These are phyloP conservation scores for Maudiozyma serrabonitensis DNA, from an alignment of 805 yeast species.

Conservation along the genomic window DNA sequence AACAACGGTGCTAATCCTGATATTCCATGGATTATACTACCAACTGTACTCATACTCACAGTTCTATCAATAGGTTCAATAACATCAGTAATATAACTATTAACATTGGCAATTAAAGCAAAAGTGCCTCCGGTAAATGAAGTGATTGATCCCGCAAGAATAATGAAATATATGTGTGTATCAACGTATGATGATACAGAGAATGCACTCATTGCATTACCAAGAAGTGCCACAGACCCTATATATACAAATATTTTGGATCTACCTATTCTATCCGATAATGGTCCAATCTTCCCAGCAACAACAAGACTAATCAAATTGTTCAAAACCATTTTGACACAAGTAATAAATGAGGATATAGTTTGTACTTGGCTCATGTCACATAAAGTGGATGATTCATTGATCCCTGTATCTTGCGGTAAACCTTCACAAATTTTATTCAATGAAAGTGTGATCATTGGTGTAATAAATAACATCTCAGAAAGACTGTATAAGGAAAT, in stretches of 20 bases:
- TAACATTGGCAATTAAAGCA: conserved; percentile 46
- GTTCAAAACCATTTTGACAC: conserved; percentile 32
- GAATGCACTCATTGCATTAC: conserved; percentile 13
- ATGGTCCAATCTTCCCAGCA: conserved; percentile 53
- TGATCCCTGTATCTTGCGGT: conserved; percentile 14
- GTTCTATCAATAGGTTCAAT: conserved; percentile 52
- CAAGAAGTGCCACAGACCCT: conserved; percentile 18
- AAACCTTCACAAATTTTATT: conserved; percentile 34
- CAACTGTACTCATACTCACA: conserved; percentile 45
- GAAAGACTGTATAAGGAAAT: conserved; percentile 37
- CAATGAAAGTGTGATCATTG: conserved; percentile 31
- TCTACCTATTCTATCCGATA: conserved; percentile 59
- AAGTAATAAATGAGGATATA: conserved; percentile 39
- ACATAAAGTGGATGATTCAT: conserved; percentile 20
- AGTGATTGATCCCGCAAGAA: conserved; percentile 37
- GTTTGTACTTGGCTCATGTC: conserved; percentile 34
- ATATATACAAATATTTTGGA: conserved; percentile 36
- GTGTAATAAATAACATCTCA: conserved; percentile 31
- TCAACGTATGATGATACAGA: conserved; percentile 29
- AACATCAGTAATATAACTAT: conserved; percentile 68
- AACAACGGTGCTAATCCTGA: conserved; percentile 55
- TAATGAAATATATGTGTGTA: conserved; percentile 32
- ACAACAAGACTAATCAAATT: conserved; percentile 42
- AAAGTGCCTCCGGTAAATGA: conserved; percentile 56
- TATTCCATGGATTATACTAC: conserved; percentile 52